phyloP scores from a whole-genome alignment of 2,329 filamentous ascomycete species.

The Trichoderma sp. region DNA sequence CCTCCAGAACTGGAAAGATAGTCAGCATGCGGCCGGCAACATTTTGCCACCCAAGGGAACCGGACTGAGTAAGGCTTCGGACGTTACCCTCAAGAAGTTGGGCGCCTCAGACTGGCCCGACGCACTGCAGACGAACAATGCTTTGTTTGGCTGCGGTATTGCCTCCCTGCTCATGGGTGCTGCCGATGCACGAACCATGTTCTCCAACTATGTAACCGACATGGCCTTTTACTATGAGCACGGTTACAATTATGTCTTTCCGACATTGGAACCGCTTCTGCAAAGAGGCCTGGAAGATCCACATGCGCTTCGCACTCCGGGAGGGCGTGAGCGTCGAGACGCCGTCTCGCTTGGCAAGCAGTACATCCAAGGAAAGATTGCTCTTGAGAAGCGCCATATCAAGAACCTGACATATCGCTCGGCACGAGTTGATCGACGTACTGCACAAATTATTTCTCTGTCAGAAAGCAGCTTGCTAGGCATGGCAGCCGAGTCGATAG shows the following conservation, averaged over 20 bases:
- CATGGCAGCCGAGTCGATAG: slow-evolving; percentile 32
- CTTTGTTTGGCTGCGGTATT: slow-evolving; percentile 33
- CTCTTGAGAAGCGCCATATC: slow-evolving; percentile 28
- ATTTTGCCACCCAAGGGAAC: slow-evolving; percentile 32
- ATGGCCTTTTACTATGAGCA: slow-evolving; percentile 36
- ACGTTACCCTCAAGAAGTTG: slow-evolving; percentile 26
- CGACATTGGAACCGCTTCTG: slow-evolving; percentile 30
- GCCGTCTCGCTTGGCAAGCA: slow-evolving; percentile 30
- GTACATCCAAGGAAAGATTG: slow-evolving; percentile 33
- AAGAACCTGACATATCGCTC: slow-evolving; percentile 23
- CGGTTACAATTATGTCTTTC: slow-evolving; percentile 33
- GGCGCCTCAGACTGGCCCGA: slow-evolving; percentile 31
- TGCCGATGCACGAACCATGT: slow-evolving; percentile 31
- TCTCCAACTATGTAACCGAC: slow-evolving; percentile 35
- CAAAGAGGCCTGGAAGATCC: slow-evolving; percentile 29
- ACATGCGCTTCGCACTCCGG: slow-evolving; percentile 30
- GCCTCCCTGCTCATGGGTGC: slow-evolving; percentile 32
- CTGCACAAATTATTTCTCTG: slow-evolving; percentile 31
- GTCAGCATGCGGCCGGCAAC: slow-evolving; percentile 31
- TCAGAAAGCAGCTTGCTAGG: slow-evolving; percentile 34
- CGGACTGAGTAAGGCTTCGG: slow-evolving; percentile 29
- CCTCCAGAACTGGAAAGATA: slow-evolving; percentile 31
- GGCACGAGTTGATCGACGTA: slow-evolving; percentile 29
- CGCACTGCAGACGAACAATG: slow-evolving; percentile 32
- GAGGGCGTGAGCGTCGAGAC: slow-evolving; percentile 30